A percentile compares a stretch with the other conserved stretches of the same genome.
Conservation (phyloP, 345 rosid genomes). For the Erysimum cheiranthoides region DNA sequence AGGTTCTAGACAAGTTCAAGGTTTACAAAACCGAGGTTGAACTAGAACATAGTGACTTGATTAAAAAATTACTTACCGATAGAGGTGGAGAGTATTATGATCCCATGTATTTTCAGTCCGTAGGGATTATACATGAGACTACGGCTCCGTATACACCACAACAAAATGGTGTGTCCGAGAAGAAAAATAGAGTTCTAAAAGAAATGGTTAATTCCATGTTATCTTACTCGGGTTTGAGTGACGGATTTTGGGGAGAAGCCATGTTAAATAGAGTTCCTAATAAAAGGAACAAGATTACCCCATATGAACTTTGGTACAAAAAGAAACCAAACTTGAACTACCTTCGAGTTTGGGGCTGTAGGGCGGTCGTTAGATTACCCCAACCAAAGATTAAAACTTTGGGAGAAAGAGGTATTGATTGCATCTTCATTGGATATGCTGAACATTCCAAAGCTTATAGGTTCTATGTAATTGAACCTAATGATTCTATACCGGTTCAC, state of each 20-base stretch:
- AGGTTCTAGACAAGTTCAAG: not conserved
- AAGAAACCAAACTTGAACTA: not conserved
- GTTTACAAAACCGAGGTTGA: not conserved
- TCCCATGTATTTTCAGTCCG: not conserved
- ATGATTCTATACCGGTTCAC: not conserved
- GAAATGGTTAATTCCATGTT: constrained; percentile 8
- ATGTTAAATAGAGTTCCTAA: not conserved
- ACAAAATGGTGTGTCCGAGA: constrained; percentile 6
- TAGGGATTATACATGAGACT: constrained; percentile 7
- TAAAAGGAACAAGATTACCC: not conserved
- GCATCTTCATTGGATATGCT: not conserved
- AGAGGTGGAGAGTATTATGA: not conserved
- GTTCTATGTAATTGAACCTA: not conserved
- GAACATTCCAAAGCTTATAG: not conserved
- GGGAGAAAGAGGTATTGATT: constrained; percentile 7
- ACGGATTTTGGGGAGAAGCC: constrained; percentile 2
- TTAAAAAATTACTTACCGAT: not conserved
- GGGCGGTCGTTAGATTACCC: not conserved
- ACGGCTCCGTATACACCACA: constrained; percentile 11
- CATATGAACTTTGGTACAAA: constrained; percentile 3
- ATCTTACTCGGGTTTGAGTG: not conserved
- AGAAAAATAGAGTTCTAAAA: constrained; percentile 10
- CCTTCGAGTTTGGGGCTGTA: constrained; percentile 2
- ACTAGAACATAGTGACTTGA: not conserved
- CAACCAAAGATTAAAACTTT: constrained; percentile 9